Base-by-base conservation (phyloP, 768 basidiomycete species). In the Suillus sp. region DNA sequence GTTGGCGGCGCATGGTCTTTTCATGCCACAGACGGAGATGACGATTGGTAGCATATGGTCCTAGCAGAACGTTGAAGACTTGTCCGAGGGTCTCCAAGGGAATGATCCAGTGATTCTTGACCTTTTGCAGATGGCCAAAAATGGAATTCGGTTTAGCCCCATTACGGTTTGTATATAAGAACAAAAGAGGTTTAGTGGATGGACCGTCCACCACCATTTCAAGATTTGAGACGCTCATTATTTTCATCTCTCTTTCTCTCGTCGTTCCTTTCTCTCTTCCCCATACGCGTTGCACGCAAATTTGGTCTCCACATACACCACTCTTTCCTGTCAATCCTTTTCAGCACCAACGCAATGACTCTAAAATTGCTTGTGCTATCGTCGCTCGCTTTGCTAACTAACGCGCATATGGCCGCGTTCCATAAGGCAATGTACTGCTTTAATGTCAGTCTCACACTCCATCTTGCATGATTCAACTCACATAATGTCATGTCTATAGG, bases 341-440 rank as follows among this genome's bases (percentile, higher is more conserved):
- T 25, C 37, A 25, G 18, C 38, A 20, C 25, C 34, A 27, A 37
- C 22, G 27, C 56, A 20, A 57, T 57, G 56, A 18, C 56, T 57
- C 18, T 20, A 25, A 57, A 40, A 27, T 57, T 40, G 18, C 37
- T 57, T 27, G 25, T 6, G 5, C 25, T 57, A 40, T 57, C 25
- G 37, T 57, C 62, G 18, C 58, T 65, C 37, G 48, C 34, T 50
- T 5, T 55, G 56, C 53, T 72, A 18, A 75, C 70, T 35, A 68
- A 70, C 27, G 81, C 80, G 35, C 83, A 84, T 71, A 64, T 84
- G 59, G 79, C 78, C 40, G 74, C 80, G 10, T 83, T 71, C 67
- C 68, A 75, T 62, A 72, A 77, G 65, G 78, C 76, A 47, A 84
- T 83, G 83, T 84, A 78, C 66, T 81, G 80, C 63, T 59, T 78